These are phyloP conservation scores for Eimeria necatrix DNA, from an alignment of 169 alveolate genomes.

Conservation along the genomic window DNA sequence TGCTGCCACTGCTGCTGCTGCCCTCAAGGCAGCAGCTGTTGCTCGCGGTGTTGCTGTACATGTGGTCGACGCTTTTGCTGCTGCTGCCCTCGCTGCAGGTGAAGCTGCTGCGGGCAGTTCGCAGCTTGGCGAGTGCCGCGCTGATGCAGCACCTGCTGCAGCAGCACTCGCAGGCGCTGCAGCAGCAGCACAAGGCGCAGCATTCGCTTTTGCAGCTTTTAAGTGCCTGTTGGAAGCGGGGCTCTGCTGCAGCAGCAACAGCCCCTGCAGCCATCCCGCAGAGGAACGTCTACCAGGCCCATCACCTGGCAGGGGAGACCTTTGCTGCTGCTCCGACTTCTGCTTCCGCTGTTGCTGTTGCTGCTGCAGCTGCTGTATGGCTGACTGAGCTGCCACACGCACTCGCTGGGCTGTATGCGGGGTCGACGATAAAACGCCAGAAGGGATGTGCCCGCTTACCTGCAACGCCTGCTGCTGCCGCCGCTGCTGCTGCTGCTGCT, in stretches of 20 bases:
- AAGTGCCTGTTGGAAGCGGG: background rate
- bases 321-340: background rate
- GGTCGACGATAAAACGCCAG: background rate
- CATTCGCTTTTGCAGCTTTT: background rate
- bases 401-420: slow-evolving; percentile 15
- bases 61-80: no score
- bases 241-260: slow-evolving; percentile 24
- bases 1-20: no score
- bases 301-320: background rate
- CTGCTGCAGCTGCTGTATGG: slow-evolving; percentile 9
- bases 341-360: slow-evolving; percentile 41
- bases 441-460: background rate
- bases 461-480: slow-evolving; percentile 25
- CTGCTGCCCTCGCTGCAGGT: no score
- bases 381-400: slow-evolving; percentile 28
- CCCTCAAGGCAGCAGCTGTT: no score
- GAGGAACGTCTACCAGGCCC: background rate
- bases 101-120: no score
- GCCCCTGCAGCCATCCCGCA: slow-evolving; percentile 13
- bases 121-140: no score
- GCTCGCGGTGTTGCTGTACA: no score
- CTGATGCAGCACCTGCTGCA: background rate
- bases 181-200: slow-evolving; percentile 22
- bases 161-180: background rate
- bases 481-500: slow-evolving; percentile 32